Evolutionary conservation across 176 grass and related monocot genomes (phyloP).

Genomic region (Oryza brachyantha): DNA sequence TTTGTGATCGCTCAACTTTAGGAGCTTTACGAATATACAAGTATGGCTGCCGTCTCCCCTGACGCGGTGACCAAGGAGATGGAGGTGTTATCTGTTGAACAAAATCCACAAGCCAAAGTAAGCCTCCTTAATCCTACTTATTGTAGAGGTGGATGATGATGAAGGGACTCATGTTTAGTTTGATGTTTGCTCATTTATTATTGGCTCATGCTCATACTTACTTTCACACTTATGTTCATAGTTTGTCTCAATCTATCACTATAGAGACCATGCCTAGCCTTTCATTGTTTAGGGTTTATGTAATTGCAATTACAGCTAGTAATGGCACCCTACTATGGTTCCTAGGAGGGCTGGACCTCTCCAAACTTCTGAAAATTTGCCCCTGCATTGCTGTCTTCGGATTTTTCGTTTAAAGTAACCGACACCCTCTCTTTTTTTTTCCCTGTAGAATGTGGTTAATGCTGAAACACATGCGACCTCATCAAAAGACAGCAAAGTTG

Average conservation of each 20-base stretch:
- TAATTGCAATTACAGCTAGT: neutral
- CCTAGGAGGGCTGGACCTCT: neutral
- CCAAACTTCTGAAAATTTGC: neutral
- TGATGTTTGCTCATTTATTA: too few species aligned
- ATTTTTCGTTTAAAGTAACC: neutral
- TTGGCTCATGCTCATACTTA: too few species aligned
- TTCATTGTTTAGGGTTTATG: neutral
- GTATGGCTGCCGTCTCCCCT: constrained; percentile 20
- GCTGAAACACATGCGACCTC: constrained; percentile 9
- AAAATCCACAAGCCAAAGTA: constrained; percentile 29
- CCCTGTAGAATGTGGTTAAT: constrained; percentile 1
- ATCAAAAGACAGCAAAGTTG: constrained; percentile 34
- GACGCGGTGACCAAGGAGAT: constrained; percentile 36
- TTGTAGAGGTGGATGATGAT: neutral
- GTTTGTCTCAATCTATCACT: too few species aligned
- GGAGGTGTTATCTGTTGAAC: constrained; percentile 33
- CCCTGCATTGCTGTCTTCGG: neutral
- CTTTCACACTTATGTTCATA: too few species aligned
- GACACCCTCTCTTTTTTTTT: constrained; percentile 4
- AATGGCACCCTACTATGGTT: neutral
- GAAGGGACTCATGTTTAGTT: too few species aligned
- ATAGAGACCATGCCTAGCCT: neutral
- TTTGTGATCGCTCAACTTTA: neutral
- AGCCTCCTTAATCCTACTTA: neutral
- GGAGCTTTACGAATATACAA: constrained; percentile 2